phyloP scores from a whole-genome alignment of 345 rosid genomes.

The Lepidium sativum region DNA sequence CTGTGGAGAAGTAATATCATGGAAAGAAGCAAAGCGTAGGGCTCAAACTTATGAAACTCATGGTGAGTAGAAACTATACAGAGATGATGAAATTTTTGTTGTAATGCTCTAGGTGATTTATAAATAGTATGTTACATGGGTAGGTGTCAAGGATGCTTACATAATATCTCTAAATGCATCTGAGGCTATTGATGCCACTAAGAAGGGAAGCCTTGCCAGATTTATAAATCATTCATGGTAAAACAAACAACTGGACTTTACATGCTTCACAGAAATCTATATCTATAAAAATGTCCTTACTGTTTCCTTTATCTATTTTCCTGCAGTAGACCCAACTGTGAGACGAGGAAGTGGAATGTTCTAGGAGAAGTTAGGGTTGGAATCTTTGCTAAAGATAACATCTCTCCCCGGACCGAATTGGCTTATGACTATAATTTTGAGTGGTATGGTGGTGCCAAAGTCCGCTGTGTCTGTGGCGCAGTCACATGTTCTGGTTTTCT shows the following conservation, averaged over 20 bases:
- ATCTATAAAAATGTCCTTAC: not conserved
- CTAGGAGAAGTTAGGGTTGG: constrained; percentile 93
- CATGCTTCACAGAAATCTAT: not conserved
- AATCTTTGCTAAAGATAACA: constrained; percentile 83
- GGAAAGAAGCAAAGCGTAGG: constrained; percentile 87
- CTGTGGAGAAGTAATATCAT: constrained; percentile 96
- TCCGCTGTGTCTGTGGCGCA: constrained; percentile 95
- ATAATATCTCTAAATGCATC: constrained; percentile 76
- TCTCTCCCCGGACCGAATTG: constrained; percentile 56
- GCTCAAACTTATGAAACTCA: constrained; percentile 68
- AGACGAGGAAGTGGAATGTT: constrained; percentile 96
- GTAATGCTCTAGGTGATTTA: not conserved
- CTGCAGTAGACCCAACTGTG: constrained; percentile 87
- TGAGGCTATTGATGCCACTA: constrained; percentile 89
- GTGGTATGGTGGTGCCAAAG: constrained; percentile 97
- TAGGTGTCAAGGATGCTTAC: constrained; percentile 90
- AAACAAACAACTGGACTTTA: not conserved
- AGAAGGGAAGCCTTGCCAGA: constrained; percentile 88
- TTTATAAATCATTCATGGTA: constrained; percentile 99
- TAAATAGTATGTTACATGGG: constrained; percentile 14
- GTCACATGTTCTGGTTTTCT: constrained; percentile 81
- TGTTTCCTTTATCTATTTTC: constrained; percentile 11
- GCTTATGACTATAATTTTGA: constrained; percentile 88
- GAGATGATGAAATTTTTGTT: not conserved
- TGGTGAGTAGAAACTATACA: constrained; percentile 33